phyloP scores from a whole-genome alignment of 805 yeast genomes.

The Wickerhamiella bombiphila region DNA sequence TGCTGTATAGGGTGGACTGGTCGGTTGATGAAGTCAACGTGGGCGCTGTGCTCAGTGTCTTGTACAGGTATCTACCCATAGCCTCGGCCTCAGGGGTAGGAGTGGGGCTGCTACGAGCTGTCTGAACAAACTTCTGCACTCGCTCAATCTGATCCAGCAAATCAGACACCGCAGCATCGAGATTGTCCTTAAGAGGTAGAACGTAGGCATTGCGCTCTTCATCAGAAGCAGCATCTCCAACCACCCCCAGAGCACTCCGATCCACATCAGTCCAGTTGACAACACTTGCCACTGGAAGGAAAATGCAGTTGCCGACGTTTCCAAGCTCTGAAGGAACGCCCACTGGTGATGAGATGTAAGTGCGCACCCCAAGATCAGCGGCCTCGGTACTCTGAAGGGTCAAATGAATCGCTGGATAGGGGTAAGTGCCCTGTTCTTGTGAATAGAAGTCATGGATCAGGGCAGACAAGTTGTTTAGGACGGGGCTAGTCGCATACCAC shows the following conservation, averaged over 20 bases:
- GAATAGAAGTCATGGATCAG: slow-evolving; percentile 71
- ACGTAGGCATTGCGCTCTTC: slow-evolving; percentile 23
- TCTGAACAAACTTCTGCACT: slow-evolving; percentile 9
- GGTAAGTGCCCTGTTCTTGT: slow-evolving; percentile 53
- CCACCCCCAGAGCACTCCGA: slow-evolving; percentile 23
- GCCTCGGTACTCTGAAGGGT: slow-evolving; percentile 48
- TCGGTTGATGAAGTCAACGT: slow-evolving; percentile 28
- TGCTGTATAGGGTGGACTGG: slow-evolving; percentile 47
- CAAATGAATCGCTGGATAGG: slow-evolving; percentile 65
- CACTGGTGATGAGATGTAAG: slow-evolving; percentile 67
- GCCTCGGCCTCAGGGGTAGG: slow-evolving; percentile 13
- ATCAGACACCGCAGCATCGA: slow-evolving; percentile 24
- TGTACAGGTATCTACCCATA: slow-evolving; percentile 52
- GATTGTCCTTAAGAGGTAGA: slow-evolving; percentile 21
- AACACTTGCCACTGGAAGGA: slow-evolving; percentile 61
- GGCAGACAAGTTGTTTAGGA: slow-evolving; percentile 57
- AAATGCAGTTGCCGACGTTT: slow-evolving; percentile 36
- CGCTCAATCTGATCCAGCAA: slow-evolving; percentile 26
- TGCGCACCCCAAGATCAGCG: slow-evolving; percentile 38
- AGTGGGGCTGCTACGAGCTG: slow-evolving; percentile 3
- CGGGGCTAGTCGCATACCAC: slow-evolving; percentile 53
- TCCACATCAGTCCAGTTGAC: slow-evolving; percentile 46
- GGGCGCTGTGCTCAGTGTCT: slow-evolving; percentile 28
- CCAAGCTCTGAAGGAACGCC: slow-evolving; percentile 34
- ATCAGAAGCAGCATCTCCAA: slow-evolving; percentile 23